A percentile compares a stretch with the other conserved stretches of the same genome.
phyloP scores from a whole-genome alignment of 805 yeast species.

The Kluyveromyces dobzhanskii region DNA sequence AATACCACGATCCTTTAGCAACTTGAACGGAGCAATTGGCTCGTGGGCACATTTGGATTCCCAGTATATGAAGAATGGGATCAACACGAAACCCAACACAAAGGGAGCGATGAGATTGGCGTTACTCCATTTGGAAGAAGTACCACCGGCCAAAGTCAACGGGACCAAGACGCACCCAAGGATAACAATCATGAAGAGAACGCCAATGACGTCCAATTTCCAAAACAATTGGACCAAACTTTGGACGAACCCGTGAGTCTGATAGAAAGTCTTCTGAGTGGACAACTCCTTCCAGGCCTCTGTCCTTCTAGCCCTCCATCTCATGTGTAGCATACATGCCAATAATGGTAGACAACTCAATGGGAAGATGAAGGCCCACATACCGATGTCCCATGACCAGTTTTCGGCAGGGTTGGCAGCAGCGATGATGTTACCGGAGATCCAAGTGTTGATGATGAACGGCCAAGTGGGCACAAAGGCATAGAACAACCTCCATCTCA shows the following conservation, averaged over 20 bases:
- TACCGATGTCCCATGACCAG: constrained; percentile 44
- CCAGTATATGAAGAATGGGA: constrained; percentile 46
- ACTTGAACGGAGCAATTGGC: constrained; percentile 46
- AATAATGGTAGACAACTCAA: constrained; percentile 38
- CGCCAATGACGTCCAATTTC: constrained; percentile 53
- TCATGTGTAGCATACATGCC: constrained; percentile 35
- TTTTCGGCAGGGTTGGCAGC: constrained; percentile 11
- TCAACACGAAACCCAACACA: constrained; percentile 40
- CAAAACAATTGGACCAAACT: constrained; percentile 36
- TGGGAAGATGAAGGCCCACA: constrained; percentile 49
- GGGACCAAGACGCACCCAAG: constrained; percentile 54
- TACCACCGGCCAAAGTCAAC: constrained; percentile 56
- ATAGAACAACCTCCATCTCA: constrained; percentile 51
- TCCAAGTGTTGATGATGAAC: constrained; percentile 59
- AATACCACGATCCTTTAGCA: constrained; percentile 49
- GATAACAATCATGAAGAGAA: constrained; percentile 40
- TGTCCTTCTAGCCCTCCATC: constrained; percentile 32
- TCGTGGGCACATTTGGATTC: constrained; percentile 40
- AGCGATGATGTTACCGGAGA: constrained; percentile 41
- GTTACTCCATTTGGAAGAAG: constrained; percentile 37
- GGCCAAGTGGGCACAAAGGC: constrained; percentile 54
- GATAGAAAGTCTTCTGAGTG: constrained; percentile 18
- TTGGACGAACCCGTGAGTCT: constrained; percentile 8
- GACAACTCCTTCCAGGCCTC: constrained; percentile 32
- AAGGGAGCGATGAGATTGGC: constrained; percentile 51